Percentiles rank a stretch among this genome's conserved stretches.
phyloP scores from a whole-genome alignment of 164 flowering plant genomes.

The Platanus orientalis region DNA sequence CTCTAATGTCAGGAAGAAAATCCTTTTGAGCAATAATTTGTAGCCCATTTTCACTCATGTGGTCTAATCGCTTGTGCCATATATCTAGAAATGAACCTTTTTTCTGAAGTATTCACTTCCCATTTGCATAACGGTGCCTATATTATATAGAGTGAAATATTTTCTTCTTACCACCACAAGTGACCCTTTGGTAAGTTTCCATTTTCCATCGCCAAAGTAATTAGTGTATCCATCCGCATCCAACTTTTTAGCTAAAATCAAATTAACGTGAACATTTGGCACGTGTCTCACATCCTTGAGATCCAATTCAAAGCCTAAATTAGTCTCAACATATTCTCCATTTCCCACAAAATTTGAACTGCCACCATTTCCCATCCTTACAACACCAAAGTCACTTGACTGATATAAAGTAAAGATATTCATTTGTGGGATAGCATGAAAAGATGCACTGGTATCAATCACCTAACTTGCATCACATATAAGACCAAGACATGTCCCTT shows the following conservation, averaged over 20 bases:
- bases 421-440: slow-evolving; percentile 4
- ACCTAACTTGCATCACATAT: slow-evolving; percentile 7
- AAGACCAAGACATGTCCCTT: not conserved
- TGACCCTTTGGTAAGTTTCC: slow-evolving; percentile 17
- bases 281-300: slow-evolving; percentile 21
- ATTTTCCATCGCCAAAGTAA: slow-evolving; percentile 9
- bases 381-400: no score
- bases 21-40: no score
- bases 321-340: slow-evolving; percentile 12
- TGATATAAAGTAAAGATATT: slow-evolving; percentile 15
- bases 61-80: no score
- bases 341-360: slow-evolving; percentile 13
- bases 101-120: no score
- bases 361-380: no score
- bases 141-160: no score
- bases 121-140: no score
- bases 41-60: no score
- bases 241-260: slow-evolving; percentile 15
- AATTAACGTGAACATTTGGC: slow-evolving; percentile 19
- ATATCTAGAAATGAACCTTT: no score
- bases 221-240: slow-evolving; percentile 12
- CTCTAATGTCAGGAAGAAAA: no score
- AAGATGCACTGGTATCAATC: slow-evolving; percentile 6
- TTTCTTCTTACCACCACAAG: no score
- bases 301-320: slow-evolving; percentile 1